Conservation (phyloP, 1,284 basidiomycete genomes). For the Amylostereum areolatum region DNA sequence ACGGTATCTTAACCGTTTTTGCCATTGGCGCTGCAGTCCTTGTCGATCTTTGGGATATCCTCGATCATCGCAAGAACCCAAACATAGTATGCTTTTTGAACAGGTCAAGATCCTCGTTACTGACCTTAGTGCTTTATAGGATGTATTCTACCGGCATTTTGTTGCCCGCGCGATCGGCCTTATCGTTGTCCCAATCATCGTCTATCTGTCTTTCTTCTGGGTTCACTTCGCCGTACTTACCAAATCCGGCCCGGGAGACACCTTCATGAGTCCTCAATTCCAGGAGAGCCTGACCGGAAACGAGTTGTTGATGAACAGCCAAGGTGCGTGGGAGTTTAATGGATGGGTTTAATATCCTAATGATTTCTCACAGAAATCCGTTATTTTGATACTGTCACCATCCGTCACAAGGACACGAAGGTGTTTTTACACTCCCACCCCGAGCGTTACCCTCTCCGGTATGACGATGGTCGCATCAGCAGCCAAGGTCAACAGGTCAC, state of each 20-base stretch:
- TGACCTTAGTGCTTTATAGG: slow-evolving; percentile 39
- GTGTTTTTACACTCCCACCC: slow-evolving; percentile 91
- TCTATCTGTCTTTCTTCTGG: slow-evolving; percentile 97
- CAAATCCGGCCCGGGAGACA: slow-evolving; percentile 90
- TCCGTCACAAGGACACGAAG: slow-evolving; percentile 91
- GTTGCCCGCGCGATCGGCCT: slow-evolving; percentile 81
- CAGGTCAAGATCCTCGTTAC: neutral
- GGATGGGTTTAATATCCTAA: neutral
- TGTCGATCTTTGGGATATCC: slow-evolving; percentile 91
- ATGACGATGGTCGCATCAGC: slow-evolving; percentile 94
- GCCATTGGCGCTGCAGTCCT: slow-evolving; percentile 89
- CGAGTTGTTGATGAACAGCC: slow-evolving; percentile 84
- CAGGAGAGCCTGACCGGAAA: slow-evolving; percentile 95
- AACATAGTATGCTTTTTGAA: slow-evolving; percentile 60
- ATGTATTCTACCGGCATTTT: slow-evolving; percentile 89
- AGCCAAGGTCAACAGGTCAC: slow-evolving; percentile 98
- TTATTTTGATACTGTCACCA: slow-evolving; percentile 85
- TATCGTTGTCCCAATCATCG: slow-evolving; percentile 80
- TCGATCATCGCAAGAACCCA: slow-evolving; percentile 83
- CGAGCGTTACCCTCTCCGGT: slow-evolving; percentile 88
- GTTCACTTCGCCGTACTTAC: slow-evolving; percentile 90
- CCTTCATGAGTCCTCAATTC: slow-evolving; percentile 97
- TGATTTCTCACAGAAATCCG: slow-evolving; percentile 65
- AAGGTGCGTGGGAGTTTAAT: slow-evolving; percentile 49
- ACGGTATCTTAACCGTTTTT: slow-evolving; percentile 89